A percentile compares a stretch with the other conserved stretches of the same genome.
Evolutionary conservation across 1,284 basidiomycete genomes (phyloP).

Genomic region (Amylostereum chailletii): DNA sequence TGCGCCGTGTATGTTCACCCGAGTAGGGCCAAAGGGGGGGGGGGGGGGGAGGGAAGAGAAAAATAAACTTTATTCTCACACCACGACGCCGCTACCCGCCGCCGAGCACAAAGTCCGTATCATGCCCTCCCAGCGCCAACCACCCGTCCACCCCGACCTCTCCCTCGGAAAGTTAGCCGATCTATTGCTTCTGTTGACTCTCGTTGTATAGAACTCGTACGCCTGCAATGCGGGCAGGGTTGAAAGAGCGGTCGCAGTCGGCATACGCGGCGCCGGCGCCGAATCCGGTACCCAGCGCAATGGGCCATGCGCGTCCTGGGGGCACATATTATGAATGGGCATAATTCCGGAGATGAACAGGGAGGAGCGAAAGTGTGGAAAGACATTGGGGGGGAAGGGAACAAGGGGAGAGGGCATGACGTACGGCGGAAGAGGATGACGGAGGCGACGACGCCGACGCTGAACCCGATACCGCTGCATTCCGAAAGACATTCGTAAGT

Average conservation of each 20-base stretch:
- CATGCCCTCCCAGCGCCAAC: too few relatives aligned
- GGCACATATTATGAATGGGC: neutral
- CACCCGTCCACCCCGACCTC: too few relatives aligned
- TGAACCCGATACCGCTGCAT: conserved; percentile 86
- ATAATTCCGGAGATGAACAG: neutral
- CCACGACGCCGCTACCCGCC: too few relatives aligned
- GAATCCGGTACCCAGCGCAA: conserved; percentile 88
- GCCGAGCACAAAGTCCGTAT: too few relatives aligned
- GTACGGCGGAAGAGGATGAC: conserved; percentile 92
- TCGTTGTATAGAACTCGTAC: conserved; percentile 60
- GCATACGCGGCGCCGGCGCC: conserved; percentile 86
- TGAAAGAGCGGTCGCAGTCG: conserved; percentile 93
- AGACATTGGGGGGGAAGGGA: conserved; percentile 1
- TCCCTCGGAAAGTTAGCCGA: too few relatives aligned
- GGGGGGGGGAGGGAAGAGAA: too few relatives aligned
- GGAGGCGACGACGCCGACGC: conserved; percentile 88
- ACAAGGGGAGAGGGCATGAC: conserved; percentile 27
- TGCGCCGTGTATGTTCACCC: too few relatives aligned
- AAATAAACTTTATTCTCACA: too few relatives aligned
- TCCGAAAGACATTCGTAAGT: conserved; percentile 10
- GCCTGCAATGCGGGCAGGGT: conserved; percentile 87
- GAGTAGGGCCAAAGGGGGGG: too few relatives aligned
- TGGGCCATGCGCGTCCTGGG: conserved; percentile 93
- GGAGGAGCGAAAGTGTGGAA: conserved; percentile 6
- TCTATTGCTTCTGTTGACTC: neutral